Base-by-base conservation (phyloP, 2,329 filamentous ascomycete genomes). In the Zymoseptoria passerinii region DNA sequence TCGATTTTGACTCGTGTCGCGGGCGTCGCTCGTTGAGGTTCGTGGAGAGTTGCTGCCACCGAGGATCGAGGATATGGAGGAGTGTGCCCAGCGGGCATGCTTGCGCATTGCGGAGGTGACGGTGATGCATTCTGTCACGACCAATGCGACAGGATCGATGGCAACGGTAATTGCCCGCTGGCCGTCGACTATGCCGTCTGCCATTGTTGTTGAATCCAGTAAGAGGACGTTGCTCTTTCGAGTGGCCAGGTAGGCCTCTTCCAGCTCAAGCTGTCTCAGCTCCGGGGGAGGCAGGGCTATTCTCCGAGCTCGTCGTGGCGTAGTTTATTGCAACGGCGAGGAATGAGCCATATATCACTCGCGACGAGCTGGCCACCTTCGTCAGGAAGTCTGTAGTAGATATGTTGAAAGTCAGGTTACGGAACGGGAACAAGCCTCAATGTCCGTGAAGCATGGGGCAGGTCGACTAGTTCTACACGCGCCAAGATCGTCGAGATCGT, bases 61-160 rank as follows among this genome's bases (percentile, higher is more conserved):
- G 29, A 99, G 81, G 61, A 99, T 99, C 55, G 92, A 92, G 44
- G 94, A 91, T 50, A 99, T 94, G 4, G 92, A 96, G 10, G 92
- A 96, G 73, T 97, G 92, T 52, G 91, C 90, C 81, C 92, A 97
- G 65, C 94, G 88, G 64, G 91, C 89, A 82, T 96, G 88, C 77
- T 99, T 99, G 70, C 95, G 92, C 83, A 99, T 96, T 61, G 92
- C 91, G 62, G 92, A 96, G 13, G 94, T 97, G 76, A 99, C 92
- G 51, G 92, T 92, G 72, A 97, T 97, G 75, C 94, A 99, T 85
- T 99, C 94, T 75, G 92, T 96, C 63, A 95, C 96, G 65, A 99
- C 91, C 68, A 99, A 80, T 53, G 71, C 70, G 35, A 72, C 70
- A 5, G 71, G 71, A 60, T 73, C 70, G 52, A 73, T 72, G 51